phyloP scores from a whole-genome alignment of 2,329 filamentous ascomycete species.

The Trichophyton simii region DNA sequence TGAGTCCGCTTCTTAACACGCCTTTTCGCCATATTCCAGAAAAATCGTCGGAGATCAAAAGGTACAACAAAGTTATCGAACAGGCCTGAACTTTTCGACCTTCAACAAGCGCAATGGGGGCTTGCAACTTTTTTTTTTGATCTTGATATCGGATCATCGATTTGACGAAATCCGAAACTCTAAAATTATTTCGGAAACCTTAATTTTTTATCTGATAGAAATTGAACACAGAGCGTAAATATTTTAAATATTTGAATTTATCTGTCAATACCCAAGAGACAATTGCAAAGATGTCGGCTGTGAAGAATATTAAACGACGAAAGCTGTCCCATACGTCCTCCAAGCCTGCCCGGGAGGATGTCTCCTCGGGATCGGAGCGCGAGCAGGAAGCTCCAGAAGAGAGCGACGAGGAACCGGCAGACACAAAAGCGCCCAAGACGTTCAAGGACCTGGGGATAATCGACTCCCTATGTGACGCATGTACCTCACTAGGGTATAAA shows the following conservation, averaged over 20 bases:
- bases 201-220: conserved; percentile 2
- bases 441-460: conserved; percentile 54
- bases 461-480: conserved; percentile 79
- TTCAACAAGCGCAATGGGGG: neutral
- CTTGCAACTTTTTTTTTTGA: conserved; percentile 9
- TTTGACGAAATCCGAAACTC: conserved; percentile 8
- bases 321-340: conserved; percentile 24
- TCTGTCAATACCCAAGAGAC: neutral
- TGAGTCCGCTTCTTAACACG: conserved; percentile 85
- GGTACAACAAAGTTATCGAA: conserved; percentile 1
- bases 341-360: conserved; percentile 15
- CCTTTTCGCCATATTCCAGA: conserved; percentile 57
- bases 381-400: conserved; percentile 5
- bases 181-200: neutral
- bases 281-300: conserved; percentile 21
- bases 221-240: neutral
- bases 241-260: neutral
- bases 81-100: neutral
- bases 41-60: neutral
- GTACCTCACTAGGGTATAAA: conserved; percentile 68
- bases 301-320: conserved; percentile 30
- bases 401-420: neutral
- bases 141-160: conserved; percentile 9
- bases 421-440: conserved; percentile 21
- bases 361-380: conserved; percentile 12